phyloP scores from a whole-genome alignment of 2,329 filamentous ascomycete genomes.

The Penicillium fuscoglaucum region DNA sequence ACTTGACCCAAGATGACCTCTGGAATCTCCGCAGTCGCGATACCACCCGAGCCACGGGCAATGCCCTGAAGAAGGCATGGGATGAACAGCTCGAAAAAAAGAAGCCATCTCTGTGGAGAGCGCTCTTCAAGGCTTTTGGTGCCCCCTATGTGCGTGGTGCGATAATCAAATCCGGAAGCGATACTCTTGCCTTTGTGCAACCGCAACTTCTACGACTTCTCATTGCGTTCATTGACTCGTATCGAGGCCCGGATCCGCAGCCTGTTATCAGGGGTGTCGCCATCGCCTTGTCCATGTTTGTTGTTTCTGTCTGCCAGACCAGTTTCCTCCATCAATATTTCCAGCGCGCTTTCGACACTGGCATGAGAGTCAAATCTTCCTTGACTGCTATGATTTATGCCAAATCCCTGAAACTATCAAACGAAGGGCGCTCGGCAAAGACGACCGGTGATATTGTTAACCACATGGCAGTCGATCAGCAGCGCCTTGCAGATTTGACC shows the following conservation, averaged over 20 bases:
- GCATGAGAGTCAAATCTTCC: slow-evolving; percentile 93
- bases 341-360: slow-evolving; percentile 88
- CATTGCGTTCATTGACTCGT: slow-evolving; percentile 82
- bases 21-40: slow-evolving; percentile 86
- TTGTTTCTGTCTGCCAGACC: slow-evolving; percentile 81
- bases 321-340: slow-evolving; percentile 96
- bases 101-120: slow-evolving; percentile 82
- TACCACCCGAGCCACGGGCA: slow-evolving; percentile 71
- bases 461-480: slow-evolving; percentile 98
- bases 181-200: slow-evolving; percentile 81
- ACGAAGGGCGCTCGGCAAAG: slow-evolving; percentile 84
- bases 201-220: slow-evolving; percentile 84
- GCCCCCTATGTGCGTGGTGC: slow-evolving; percentile 78
- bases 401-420: slow-evolving; percentile 86
- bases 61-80: slow-evolving; percentile 74
- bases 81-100: slow-evolving; percentile 68
- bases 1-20: slow-evolving; percentile 88
- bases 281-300: slow-evolving; percentile 91
- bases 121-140: slow-evolving; percentile 80
- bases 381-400: slow-evolving; percentile 88
- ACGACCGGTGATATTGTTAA: slow-evolving; percentile 98
- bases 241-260: slow-evolving; percentile 63
- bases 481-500: slow-evolving; percentile 88
- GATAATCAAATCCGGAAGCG: slow-evolving; percentile 85
- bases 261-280: slow-evolving; percentile 80